Evolutionary conservation across 176 grass and related monocot genomes (phyloP).

Genomic region (Canna indica): DNA sequence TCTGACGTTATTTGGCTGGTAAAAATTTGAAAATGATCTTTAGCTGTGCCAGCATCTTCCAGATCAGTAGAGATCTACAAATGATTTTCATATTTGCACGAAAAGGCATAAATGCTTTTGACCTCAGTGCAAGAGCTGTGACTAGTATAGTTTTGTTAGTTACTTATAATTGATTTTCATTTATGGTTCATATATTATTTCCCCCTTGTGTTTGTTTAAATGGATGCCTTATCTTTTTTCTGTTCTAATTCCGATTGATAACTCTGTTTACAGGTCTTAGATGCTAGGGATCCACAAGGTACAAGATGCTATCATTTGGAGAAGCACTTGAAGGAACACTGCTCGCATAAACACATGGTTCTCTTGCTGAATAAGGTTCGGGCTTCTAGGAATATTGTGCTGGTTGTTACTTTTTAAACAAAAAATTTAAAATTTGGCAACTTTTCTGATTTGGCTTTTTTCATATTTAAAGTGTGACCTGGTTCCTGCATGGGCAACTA

Average conservation of each 20-base stretch:
- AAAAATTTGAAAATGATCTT: neutral
- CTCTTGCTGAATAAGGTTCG: constrained; percentile 90
- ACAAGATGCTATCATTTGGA: constrained; percentile 91
- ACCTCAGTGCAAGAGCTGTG: neutral
- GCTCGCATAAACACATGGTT: constrained; percentile 84
- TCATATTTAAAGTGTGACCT: constrained; percentile 78
- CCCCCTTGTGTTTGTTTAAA: no score
- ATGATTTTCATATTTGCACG: no score
- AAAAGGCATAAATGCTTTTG: no score
- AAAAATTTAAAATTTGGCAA: neutral
- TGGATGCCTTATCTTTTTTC: constrained; percentile 10
- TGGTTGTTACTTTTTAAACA: neutral
- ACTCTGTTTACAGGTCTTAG: constrained; percentile 44
- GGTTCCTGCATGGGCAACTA: constrained; percentile 90
- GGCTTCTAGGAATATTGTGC: neutral
- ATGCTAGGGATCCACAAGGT: constrained; percentile 95
- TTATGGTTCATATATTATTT: neutral
- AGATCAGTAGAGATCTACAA: neutral
- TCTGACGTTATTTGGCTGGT: neutral
- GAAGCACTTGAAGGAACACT: constrained; percentile 86
- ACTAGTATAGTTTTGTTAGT: neutral
- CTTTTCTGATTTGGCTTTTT: constrained; percentile 7
- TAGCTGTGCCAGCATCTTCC: neutral
- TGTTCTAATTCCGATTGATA: neutral
- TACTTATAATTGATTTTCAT: neutral